Percentiles rank a stretch among this genome's conserved stretches.
These are phyloP conservation scores for Ganoderma lingzhi DNA, from an alignment of 1,284 basidiomycete genomes.

Conservation along the genomic window DNA sequence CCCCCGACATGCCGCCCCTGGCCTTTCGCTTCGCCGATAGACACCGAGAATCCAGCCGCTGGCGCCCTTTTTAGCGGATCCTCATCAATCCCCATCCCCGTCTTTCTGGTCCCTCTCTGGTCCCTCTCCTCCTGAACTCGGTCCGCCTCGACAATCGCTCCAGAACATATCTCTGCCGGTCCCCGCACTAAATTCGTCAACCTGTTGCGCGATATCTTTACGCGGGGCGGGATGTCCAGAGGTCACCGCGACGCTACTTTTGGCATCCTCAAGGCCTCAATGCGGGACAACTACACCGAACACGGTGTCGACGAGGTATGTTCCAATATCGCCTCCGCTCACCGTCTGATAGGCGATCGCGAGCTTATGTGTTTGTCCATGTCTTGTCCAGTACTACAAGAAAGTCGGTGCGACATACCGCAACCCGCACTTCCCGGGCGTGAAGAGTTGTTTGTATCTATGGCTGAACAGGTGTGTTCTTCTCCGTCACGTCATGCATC, in stretches of 20 bases:
- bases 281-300: constrained; percentile 74
- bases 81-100: not conserved
- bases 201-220: constrained; percentile 27
- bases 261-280: constrained; percentile 66
- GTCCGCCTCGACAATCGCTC: constrained; percentile 1
- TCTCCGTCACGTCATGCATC: not conserved
- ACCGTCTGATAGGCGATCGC: not conserved
- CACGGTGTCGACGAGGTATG: constrained; percentile 71
- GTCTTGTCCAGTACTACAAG: constrained; percentile 50
- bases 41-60: not conserved
- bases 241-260: constrained; percentile 50
- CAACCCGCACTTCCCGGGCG: constrained; percentile 77
- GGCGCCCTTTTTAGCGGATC: not conserved
- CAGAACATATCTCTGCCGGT: not conserved
- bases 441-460: constrained; percentile 61
- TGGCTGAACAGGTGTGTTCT: constrained; percentile 57
- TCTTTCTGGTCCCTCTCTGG: not conserved
- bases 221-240: constrained; percentile 38
- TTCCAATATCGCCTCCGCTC: constrained; percentile 5
- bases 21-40: not conserved
- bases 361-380: constrained; percentile 2
- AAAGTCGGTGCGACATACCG: constrained; percentile 71
- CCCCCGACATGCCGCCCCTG: not conserved
- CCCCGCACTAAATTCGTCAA: constrained; percentile 9
- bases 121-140: not conserved